A percentile compares a stretch with the other conserved stretches of the same genome.
Evolutionary conservation across 140 eudicot genomes (phyloP).

Genomic region (Ambrosia hybrid): DNA sequence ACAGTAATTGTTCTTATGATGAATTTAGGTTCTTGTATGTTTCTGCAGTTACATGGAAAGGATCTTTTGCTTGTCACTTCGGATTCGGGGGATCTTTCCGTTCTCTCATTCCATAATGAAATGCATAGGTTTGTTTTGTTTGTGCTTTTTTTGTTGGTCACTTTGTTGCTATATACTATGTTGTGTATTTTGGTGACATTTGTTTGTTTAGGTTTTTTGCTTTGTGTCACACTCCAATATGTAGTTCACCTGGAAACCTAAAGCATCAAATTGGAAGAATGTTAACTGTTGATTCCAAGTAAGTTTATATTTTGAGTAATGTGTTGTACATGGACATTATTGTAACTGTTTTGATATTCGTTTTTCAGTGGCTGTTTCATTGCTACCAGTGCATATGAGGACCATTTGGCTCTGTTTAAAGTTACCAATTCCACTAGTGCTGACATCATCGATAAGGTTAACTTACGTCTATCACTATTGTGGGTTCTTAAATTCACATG

Average conservation of each 20-base stretch:
- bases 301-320: slow-evolving; percentile 34
- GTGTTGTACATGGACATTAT: neutral
- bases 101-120: slow-evolving; percentile 78
- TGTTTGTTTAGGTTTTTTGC: slow-evolving; percentile 67
- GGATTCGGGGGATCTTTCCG: slow-evolving; percentile 92
- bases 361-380: slow-evolving; percentile 79
- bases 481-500: neutral
- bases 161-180: slow-evolving; percentile 3
- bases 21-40: slow-evolving; percentile 19
- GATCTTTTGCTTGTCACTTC: slow-evolving; percentile 80
- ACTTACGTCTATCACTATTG: slow-evolving; percentile 6
- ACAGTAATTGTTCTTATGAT: neutral
- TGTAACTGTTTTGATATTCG: slow-evolving; percentile 25
- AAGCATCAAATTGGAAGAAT: slow-evolving; percentile 81
- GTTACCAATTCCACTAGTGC: slow-evolving; percentile 54
- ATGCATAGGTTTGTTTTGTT: slow-evolving; percentile 76
- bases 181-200: slow-evolving; percentile 21
- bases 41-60: slow-evolving; percentile 61
- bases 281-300: slow-evolving; percentile 88
- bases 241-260: slow-evolving; percentile 71
- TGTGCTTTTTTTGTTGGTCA: slow-evolving; percentile 4
- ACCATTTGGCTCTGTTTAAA: slow-evolving; percentile 68
- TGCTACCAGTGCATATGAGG: slow-evolving; percentile 83
- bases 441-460: slow-evolving; percentile 81
- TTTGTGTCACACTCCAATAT: slow-evolving; percentile 63